Evolutionary conservation across 345 rosid species (phyloP), one percentile per base, ranked within the genome.

Genomic region (Acer negundo): DNA sequence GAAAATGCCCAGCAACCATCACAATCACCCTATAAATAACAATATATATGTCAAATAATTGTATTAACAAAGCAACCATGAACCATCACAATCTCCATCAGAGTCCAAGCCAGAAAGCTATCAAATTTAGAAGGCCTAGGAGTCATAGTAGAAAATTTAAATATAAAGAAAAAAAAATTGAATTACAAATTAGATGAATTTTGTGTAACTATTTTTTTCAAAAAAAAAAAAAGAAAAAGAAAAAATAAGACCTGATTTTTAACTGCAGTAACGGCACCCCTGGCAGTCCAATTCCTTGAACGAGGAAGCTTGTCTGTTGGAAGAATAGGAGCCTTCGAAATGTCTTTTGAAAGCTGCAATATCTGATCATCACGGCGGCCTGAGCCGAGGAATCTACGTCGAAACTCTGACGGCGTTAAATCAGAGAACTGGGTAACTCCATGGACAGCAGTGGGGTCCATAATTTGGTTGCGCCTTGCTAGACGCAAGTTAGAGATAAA

Each of bases 1-100:
- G 98, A 94, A 73, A 97, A 97, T 77, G 97, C 85, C 99, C 98
- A 96, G 86, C 99, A 92, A 11, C 97, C 91, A 12, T 98, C 95
- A 74, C 99, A 96, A 42, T 35, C 6, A 35, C 38, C 38, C 6
- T 35, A 35, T 4, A 35, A 35, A 35, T 35, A 35, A 4, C 38
- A 35, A 35, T 31, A 26, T 26, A 26, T 28, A 35, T 35, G 38
- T 35, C 38, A 35, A 35, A 35, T 35, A 4, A 35, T 35, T 35
- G 6, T 35, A 35, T 35, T 35, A 35, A 35, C 38, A 35, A 35
- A 35, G 38, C 38, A 35, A 35, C 6, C 0, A 35, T 35, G 38
- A 35, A 35, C 38, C 38, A 35, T 35, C 38, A 35, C 38, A 31
- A 31, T 31, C 38, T 3, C 38, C 35, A 28, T 28, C 35, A 28